Conservation (phyloP, 1,284 basidiomycete genomes). For the Rhodotorula sp. region DNA sequence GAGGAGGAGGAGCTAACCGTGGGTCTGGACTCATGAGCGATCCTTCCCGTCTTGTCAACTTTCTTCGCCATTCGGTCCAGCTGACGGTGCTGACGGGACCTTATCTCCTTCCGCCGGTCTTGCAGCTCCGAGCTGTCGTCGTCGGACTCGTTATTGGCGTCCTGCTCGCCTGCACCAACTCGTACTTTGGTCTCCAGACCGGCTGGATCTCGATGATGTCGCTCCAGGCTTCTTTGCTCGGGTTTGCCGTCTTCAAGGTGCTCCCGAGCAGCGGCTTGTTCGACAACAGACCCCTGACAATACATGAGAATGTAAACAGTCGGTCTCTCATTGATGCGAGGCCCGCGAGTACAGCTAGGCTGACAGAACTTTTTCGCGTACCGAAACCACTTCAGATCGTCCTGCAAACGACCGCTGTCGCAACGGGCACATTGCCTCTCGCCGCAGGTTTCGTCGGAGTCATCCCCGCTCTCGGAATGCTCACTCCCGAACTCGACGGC, state of each 20-base stretch:
- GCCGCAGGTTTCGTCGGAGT: constrained; percentile 94
- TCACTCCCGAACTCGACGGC: constrained; percentile 73
- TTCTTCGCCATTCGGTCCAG: too few species aligned
- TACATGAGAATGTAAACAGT: constrained; percentile 69
- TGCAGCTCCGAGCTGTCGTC: constrained; percentile 54
- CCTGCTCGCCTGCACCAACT: constrained; percentile 54
- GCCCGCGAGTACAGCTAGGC: neutral
- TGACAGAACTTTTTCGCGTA: neutral
- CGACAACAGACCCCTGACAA: constrained; percentile 60
- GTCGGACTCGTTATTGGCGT: constrained; percentile 68
- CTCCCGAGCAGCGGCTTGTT: constrained; percentile 58
- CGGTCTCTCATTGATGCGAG: neutral
- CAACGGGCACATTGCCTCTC: constrained; percentile 76
- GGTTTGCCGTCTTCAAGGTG: constrained; percentile 75
- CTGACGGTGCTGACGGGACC: too few species aligned
- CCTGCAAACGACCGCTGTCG: constrained; percentile 90
- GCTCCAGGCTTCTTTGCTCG: constrained; percentile 64
- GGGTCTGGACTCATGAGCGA: neutral
- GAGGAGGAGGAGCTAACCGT: constrained; percentile 4
- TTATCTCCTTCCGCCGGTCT: too few species aligned
- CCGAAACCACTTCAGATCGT: constrained; percentile 55
- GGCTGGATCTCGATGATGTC: constrained; percentile 71
- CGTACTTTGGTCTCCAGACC: constrained; percentile 25
- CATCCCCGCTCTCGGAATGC: constrained; percentile 78
- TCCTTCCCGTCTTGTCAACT: neutral